phyloP scores from a whole-genome alignment of 176 grass and related monocot species.

The Musa beccarii region DNA sequence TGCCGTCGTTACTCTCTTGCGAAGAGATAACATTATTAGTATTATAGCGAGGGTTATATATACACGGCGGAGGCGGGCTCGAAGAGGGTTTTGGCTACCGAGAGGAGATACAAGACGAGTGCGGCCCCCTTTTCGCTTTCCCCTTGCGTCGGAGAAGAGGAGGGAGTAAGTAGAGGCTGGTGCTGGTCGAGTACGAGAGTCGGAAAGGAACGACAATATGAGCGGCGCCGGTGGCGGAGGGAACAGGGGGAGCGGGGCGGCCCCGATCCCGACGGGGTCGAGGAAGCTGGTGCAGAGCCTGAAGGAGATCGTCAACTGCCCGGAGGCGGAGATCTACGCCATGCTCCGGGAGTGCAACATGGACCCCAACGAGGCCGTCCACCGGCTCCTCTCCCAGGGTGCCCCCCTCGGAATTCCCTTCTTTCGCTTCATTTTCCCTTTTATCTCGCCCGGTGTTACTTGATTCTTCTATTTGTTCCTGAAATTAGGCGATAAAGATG shows the following conservation, averaged over 20 bases:
- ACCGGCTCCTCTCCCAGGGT: slow-evolving; percentile 94
- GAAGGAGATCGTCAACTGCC: slow-evolving; percentile 98
- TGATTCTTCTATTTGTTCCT: background rate
- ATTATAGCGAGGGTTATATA: slow-evolving; percentile 3
- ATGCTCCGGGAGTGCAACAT: slow-evolving; percentile 93
- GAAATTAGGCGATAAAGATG: background rate
- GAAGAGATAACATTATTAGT: slow-evolving; percentile 1
- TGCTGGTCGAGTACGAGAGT: background rate
- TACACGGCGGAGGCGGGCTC: background rate
- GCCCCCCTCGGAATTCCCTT: too few species aligned
- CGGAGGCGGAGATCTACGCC: slow-evolving; percentile 91
- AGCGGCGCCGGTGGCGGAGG: slow-evolving; percentile 26
- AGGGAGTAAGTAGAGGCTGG: background rate
- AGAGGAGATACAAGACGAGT: background rate
- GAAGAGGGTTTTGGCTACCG: slow-evolving; percentile 17
- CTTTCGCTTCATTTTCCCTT: background rate
- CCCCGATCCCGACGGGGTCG: slow-evolving; percentile 46
- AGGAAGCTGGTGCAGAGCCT: slow-evolving; percentile 86
- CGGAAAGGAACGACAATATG: slow-evolving; percentile 21
- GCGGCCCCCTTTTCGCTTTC: background rate
- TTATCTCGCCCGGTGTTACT: slow-evolving; percentile 4
- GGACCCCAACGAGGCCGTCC: slow-evolving; percentile 90
- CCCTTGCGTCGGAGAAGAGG: background rate
- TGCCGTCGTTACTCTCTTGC: background rate
- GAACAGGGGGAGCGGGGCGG: slow-evolving; percentile 24